Evolutionary conservation across 139 green algal species (phyloP), one percentile per base, ranked within the genome.

Genomic region (Tetraselmis striata): DNA sequence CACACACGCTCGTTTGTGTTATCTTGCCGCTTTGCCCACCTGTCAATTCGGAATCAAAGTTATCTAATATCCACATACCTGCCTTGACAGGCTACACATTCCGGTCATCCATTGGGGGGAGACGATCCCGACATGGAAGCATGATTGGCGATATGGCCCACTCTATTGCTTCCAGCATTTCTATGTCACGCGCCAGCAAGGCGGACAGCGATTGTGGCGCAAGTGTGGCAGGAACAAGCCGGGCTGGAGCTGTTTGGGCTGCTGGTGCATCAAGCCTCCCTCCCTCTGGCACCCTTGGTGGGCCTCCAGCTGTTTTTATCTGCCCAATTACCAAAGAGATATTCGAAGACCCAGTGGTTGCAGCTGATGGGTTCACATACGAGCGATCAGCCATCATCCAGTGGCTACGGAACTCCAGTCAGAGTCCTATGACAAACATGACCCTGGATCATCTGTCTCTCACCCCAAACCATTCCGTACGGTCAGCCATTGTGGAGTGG

Each of bases 291-390:
- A 18, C 45, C 18, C 45, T 25, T 18, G 45, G 45, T 18, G 45
- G 45, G 11, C 18, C 45, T 18, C 45, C 45, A 5, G 45, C 45
- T 67, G 45, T 67, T 67, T 85, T 81, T 29, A 31, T 78, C 11
- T 91, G 88, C 83, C 87, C 87, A 2, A 85, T 91, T 30, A 85
- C 31, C 11, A 58, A 31, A 18, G 67, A 86, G 31, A 18, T 89
- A 24, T 91, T 91, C 87, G 74, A 80, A 0, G 86, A 91, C 29
- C 88, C 88, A 1, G 88, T 91, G 59, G 45, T 91, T 24, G 88
- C 88, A 2, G 87, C 83, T 0, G 88, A 91, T 58, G 88, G 88
- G 1, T 85, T 84, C 59, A 90, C 87, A 0, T 91, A 91, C 32
- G 84, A 91, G 81, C 79, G 88, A 0, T 29, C 31, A 1, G 87